Evolutionary conservation across 805 yeast species (phyloP), one percentile per base, ranked within the genome.

Genomic region (Ogataea ramenticola): DNA sequence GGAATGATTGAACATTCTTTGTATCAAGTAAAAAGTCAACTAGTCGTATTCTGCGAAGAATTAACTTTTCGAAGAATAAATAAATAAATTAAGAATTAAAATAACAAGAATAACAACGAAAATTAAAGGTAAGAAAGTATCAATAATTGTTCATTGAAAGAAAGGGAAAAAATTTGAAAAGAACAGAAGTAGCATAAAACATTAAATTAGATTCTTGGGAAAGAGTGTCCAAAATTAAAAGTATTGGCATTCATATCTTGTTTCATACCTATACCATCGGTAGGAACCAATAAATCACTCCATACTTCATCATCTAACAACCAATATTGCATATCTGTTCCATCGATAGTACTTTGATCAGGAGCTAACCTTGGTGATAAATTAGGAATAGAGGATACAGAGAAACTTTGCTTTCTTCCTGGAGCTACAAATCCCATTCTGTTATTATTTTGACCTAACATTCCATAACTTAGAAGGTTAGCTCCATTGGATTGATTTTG

Each of bases 261-360:
- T 9, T 7, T 20, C 9, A 4, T 17, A 21, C 41, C 41, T 11
- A 4, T 17, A 21, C 41, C 41, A 5, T 39, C 41, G 2, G 15
- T n/a, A 4, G 36, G 21, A 24, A 57, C 65, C 29, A 74, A 56
- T 30, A 75, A 58, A 46, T 82, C 85, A 31, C 79, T 70, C 89
- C 89, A 82, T 52, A 82, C 79, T 54, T 82, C 89, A 53, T 82
- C 89, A 46, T 77, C 79, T 31, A 81, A 58, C 10, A 79, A 74
- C 65, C 72, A 70, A 40, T 71, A 72, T 11, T 80, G 75, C 51
- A 66, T 65, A 39, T 74, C 77, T 41, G 71, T 64, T 43, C 65
- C 64, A 1, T 64, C 60, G 1, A 43, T n/a, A 22, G 8, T 24
- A 15, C 4, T 36, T 21, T 6, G 16, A 19, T 38, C 32, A n/a